phyloP scores from a whole-genome alignment of 2,329 filamentous ascomycete genomes.

The Fusarium vanettenii region DNA sequence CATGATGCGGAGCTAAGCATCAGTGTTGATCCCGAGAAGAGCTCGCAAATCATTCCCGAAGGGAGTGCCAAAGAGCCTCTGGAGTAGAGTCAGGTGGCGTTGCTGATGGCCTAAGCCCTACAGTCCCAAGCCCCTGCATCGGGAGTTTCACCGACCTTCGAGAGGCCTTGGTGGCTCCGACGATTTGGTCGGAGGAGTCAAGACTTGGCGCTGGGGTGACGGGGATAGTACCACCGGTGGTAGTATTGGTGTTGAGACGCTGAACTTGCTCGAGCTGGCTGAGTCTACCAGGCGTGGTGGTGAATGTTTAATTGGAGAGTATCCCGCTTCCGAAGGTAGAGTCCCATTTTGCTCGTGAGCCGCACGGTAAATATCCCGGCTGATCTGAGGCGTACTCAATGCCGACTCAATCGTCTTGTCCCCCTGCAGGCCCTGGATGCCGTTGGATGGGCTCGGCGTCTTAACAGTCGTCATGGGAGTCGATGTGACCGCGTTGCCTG shows the following conservation, averaged over 20 bases:
- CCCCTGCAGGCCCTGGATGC: constrained; percentile 38
- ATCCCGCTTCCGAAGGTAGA: constrained; percentile 57
- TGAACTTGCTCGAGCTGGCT: constrained; percentile 43
- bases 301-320: constrained; percentile 66
- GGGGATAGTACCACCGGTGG: constrained; percentile 70
- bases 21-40: neutral
- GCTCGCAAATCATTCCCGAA: constrained; percentile 1
- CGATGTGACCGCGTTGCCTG: constrained; percentile 8
- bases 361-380: constrained; percentile 42
- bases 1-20: neutral
- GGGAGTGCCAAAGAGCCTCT: neutral
- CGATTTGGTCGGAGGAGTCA: constrained; percentile 70
- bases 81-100: constrained; percentile 16
- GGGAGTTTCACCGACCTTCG: constrained; percentile 29
- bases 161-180: constrained; percentile 36
- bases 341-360: constrained; percentile 47
- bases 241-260: constrained; percentile 58
- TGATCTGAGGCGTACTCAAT: constrained; percentile 44
- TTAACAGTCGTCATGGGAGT: constrained; percentile 37
- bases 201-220: constrained; percentile 65
- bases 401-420: constrained; percentile 40
- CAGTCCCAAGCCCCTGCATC: neutral
- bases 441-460: constrained; percentile 39
- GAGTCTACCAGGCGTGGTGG: constrained; percentile 52
- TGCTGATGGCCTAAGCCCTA: constrained; percentile 13